Conservation (phyloP, 139 green algal species). For the Tetraselmis striata region DNA sequence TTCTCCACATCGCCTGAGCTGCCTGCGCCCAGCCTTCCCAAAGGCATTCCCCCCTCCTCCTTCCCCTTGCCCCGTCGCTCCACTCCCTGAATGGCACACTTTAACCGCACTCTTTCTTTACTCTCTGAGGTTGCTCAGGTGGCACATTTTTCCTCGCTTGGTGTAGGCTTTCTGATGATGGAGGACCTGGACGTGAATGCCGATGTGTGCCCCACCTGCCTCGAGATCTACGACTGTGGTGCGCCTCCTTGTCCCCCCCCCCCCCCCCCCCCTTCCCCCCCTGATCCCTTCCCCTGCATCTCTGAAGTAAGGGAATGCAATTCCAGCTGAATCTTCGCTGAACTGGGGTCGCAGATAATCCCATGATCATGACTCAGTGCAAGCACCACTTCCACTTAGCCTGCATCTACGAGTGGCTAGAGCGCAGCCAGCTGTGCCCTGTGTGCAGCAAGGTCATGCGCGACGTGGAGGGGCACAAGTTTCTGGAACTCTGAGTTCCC, state of each 20-base stretch:
- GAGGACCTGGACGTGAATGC: not conserved
- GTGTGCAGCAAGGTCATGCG: constrained; percentile 41
- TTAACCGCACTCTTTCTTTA: no score
- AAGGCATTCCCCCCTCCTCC: no score
- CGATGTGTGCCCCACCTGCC: constrained; percentile 13
- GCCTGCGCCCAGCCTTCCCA: not conserved
- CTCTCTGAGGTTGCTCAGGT: no score
- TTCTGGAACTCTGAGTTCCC: not conserved
- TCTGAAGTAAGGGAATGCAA: no score
- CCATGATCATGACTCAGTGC: constrained; percentile 75
- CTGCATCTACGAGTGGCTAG: constrained; percentile 89
- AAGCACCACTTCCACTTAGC: constrained; percentile 84
- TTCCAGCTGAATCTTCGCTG: no score
- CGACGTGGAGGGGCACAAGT: not conserved
- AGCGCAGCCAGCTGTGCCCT: constrained; percentile 73
- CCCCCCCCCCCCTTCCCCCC: no score
- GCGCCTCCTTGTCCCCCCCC: no score
- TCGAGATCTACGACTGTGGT: constrained; percentile 5
- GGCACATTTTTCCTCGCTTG: no score
- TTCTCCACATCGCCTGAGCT: not conserved
- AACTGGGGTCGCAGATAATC: no score
- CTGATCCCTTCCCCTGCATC: no score
- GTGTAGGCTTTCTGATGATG: not conserved
- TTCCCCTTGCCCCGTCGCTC: no score
- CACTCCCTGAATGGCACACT: no score